Evolutionary conservation across 2,329 filamentous ascomycete species (phyloP).

Genomic region (Cucurbitaria berberidis): DNA sequence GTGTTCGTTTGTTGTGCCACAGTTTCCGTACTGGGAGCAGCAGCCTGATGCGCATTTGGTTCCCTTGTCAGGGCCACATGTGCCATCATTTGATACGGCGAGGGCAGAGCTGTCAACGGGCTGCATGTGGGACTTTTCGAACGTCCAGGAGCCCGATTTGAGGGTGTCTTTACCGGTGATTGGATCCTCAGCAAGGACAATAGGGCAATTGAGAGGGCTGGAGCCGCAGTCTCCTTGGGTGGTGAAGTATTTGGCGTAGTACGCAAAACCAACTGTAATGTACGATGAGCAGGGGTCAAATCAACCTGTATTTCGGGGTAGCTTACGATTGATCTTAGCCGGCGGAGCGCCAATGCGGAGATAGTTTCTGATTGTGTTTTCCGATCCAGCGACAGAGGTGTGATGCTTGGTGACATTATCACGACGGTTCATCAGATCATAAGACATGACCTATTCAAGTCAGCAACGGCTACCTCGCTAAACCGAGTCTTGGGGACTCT

Average conservation of each 20-base stretch:
- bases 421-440: constrained; percentile 74
- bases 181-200: constrained; percentile 64
- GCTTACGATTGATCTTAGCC: constrained; percentile 60
- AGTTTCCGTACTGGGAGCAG: constrained; percentile 44
- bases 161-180: constrained; percentile 66
- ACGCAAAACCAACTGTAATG: constrained; percentile 66
- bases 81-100: constrained; percentile 32
- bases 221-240: constrained; percentile 54
- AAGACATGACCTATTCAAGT: constrained; percentile 64
- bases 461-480: not conserved
- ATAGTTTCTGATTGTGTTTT: constrained; percentile 64
- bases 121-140: constrained; percentile 37
- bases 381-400: constrained; percentile 64
- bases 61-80: constrained; percentile 37
- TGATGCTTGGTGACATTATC: constrained; percentile 70
- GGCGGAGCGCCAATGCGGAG: constrained; percentile 62
- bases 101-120: constrained; percentile 23
- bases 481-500: not conserved
- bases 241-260: constrained; percentile 72
- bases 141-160: constrained; percentile 63
- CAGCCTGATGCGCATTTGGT: constrained; percentile 37
- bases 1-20: constrained; percentile 34
- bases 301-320: not conserved
- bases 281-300: not conserved
- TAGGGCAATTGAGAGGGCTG: constrained; percentile 64